A percentile compares a stretch with the other conserved stretches of the same genome.
Conservation (phyloP, 768 basidiomycete genomes). For the Leccinum boreale region DNA sequence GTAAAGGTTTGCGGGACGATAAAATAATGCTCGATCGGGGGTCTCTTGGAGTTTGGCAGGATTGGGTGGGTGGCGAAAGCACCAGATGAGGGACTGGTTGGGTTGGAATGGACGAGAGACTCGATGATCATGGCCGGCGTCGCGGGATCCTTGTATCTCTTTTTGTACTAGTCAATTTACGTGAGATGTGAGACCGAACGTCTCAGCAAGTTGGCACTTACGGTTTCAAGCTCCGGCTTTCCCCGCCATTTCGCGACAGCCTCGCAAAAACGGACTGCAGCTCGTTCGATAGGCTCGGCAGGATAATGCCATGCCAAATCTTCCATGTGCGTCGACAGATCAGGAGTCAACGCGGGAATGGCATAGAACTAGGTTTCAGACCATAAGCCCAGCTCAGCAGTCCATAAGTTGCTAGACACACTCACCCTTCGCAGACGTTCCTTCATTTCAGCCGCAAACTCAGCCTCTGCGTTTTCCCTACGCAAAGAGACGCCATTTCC, state of each 20-base stretch:
- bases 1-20: constrained; percentile 16
- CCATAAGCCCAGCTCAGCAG: constrained; percentile 2
- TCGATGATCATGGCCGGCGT: constrained; percentile 56
- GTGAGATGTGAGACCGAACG: constrained; percentile 17
- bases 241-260: constrained; percentile 81
- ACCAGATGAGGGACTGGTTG: constrained; percentile 51
- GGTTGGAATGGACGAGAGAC: constrained; percentile 67
- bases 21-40: constrained; percentile 39
- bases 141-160: constrained; percentile 35
- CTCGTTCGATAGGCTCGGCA: constrained; percentile 76
- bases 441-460: constrained; percentile 74
- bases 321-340: constrained; percentile 78
- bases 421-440: constrained; percentile 67
- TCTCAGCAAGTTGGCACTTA: constrained; percentile 25
- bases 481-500: constrained; percentile 25
- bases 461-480: constrained; percentile 58
- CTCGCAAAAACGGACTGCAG: constrained; percentile 76
- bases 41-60: constrained; percentile 25
- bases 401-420: constrained; percentile 8
- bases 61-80: constrained; percentile 16
- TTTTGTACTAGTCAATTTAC: constrained; percentile 51
- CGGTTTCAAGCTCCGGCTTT: constrained; percentile 80
- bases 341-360: constrained; percentile 65
- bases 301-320: constrained; percentile 70
- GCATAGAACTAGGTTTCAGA: constrained; percentile 63